phyloP scores from a whole-genome alignment of 2,329 filamentous ascomycete genomes.

The Trichophyton verrucosum region DNA sequence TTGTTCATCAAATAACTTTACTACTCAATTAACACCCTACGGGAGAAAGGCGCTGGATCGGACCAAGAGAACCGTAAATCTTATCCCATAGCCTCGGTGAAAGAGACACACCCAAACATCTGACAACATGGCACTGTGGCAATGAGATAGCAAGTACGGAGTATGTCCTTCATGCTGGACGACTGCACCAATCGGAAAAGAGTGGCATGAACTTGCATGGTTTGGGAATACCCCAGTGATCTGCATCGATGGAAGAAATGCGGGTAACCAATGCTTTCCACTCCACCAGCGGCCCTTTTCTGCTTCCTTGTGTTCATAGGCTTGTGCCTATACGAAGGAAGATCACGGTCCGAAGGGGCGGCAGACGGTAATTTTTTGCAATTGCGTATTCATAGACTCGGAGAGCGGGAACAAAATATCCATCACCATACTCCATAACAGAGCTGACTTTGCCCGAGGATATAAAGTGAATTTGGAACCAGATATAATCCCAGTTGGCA shows the following conservation, averaged over 20 bases:
- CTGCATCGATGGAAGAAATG: not conserved
- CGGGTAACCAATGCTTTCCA: not conserved
- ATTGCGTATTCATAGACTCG: not conserved
- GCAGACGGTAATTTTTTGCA: not conserved
- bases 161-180: not conserved
- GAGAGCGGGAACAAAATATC: not conserved
- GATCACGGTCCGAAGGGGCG: not conserved
- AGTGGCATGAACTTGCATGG: not conserved
- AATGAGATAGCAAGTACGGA: not conserved
- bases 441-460: not conserved
- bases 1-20: no score
- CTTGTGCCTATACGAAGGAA: not conserved
- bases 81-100: not conserved
- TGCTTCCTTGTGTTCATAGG: not conserved
- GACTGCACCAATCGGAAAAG: not conserved
- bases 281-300: not conserved
- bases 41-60: no score
- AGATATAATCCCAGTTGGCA: not conserved
- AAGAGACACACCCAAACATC: not conserved
- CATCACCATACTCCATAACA: not conserved
- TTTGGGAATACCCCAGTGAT: not conserved
- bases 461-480: not conserved
- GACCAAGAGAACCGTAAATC: no score
- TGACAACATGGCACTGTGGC: not conserved
- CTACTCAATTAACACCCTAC: no score